Percentiles rank a stretch among this genome's conserved stretches.
Conservation (phyloP, 2,329 filamentous ascomycete species). For the Metarhizium robertsii region DNA sequence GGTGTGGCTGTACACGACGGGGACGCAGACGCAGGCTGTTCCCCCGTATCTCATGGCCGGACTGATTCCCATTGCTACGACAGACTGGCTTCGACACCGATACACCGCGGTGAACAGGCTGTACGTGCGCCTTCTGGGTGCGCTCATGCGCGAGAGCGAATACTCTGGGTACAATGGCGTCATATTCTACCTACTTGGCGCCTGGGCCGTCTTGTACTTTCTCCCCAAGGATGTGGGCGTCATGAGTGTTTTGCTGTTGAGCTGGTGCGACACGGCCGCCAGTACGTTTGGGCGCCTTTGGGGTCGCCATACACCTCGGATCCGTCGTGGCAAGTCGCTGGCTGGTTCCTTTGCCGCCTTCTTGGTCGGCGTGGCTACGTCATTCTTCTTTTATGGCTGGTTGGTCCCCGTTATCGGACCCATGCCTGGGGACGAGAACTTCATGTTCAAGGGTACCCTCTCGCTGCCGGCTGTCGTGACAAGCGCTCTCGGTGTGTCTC, state of each 20-base stretch:
- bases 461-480: constrained; percentile 55
- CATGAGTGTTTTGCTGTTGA: constrained; percentile 80
- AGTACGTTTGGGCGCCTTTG: constrained; percentile 88
- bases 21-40: constrained; percentile 67
- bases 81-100: constrained; percentile 75
- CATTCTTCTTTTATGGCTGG: constrained; percentile 80
- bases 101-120: constrained; percentile 74
- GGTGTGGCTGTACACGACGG: constrained; percentile 72
- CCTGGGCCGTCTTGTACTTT: constrained; percentile 75
- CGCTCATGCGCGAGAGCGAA: constrained; percentile 94
- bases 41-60: constrained; percentile 75
- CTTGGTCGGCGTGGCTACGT: constrained; percentile 71
- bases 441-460: constrained; percentile 72
- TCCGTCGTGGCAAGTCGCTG: constrained; percentile 82
- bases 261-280: constrained; percentile 96
- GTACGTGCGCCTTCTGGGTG: constrained; percentile 77
- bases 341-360: constrained; percentile 83
- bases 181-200: constrained; percentile 89
- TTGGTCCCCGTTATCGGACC: constrained; percentile 61
- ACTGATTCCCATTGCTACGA: constrained; percentile 73
- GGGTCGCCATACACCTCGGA: constrained; percentile 77
- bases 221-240: constrained; percentile 91
- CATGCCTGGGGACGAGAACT: constrained; percentile 58
- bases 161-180: constrained; percentile 93
- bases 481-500: constrained; percentile 50